Conservation (phyloP, 805 yeast genomes). For the Ogataea allantospora region DNA sequence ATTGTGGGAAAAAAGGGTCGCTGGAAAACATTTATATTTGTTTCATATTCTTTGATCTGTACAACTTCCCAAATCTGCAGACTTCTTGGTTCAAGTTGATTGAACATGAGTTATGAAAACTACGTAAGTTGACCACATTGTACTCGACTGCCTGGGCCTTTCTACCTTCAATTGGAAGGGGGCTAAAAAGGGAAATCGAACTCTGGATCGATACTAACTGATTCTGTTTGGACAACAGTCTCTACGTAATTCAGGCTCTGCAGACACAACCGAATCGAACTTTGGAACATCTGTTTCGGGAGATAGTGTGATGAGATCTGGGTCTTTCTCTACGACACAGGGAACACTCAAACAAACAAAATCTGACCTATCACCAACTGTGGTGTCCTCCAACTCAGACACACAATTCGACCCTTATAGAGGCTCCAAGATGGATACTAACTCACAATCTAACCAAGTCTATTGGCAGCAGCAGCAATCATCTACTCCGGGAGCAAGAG, state of each 20-base stretch:
- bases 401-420: slow-evolving; percentile 18
- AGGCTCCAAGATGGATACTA: slow-evolving; percentile 9
- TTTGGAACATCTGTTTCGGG: slow-evolving; percentile 22
- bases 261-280: slow-evolving; percentile 23
- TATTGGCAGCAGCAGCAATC: slow-evolving; percentile 17
- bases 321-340: slow-evolving; percentile 11
- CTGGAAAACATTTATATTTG: slow-evolving; percentile 11
- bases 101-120: slow-evolving; percentile 20
- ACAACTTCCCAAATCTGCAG: not conserved
- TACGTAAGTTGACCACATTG: slow-evolving; percentile 14
- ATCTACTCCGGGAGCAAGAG: slow-evolving; percentile 7
- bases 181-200: slow-evolving; percentile 1
- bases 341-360: slow-evolving; percentile 5
- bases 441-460: slow-evolving; percentile 1
- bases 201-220: slow-evolving; percentile 5
- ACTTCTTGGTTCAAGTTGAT: not conserved
- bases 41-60: slow-evolving; percentile 3
- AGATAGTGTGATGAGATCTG: slow-evolving; percentile 14
- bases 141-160: not conserved
- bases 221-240: slow-evolving; percentile 8
- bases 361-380: slow-evolving; percentile 10
- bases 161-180: not conserved
- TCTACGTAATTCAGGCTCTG: slow-evolving; percentile 18
- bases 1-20: slow-evolving; percentile 9
- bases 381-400: slow-evolving; percentile 8